Base-by-base conservation (phyloP, 2,329 filamentous ascomycete genomes). In the Paecilomyces formosus region DNA sequence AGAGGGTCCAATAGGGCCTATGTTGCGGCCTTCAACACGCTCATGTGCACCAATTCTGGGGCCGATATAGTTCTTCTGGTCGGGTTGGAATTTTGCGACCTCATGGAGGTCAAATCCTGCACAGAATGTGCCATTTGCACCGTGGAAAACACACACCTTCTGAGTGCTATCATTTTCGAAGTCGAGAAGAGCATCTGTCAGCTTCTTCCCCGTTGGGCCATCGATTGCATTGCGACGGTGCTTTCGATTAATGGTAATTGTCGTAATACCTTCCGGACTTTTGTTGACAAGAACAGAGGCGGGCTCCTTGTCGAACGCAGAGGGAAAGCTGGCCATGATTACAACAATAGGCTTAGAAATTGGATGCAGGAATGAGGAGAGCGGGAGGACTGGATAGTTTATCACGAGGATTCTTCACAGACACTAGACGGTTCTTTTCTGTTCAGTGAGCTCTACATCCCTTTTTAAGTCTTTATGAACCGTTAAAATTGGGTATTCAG, bases 231-330 rank as follows among this genome's bases (percentile, higher is more conserved):
- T 85, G 55, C 77, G 76, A 24, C 76, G 73, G 12, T 78, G 67
- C 0, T 73, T 72, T n/a, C 82, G 77, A 67, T 81, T 78, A 62
- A 85, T 77, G n/a, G 79, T 76, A 58, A 85, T 81, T n/a, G 75
- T 79, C 0, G 81, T 81, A 63, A 85, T 81, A 53, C 81, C 81
- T 15, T 64, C 61, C 8, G 58, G n/a, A 7, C 53, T 63, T 26
- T 60, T 64, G 12, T 54, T 61, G 35, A 64, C 30, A 8, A 35
- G 18, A 21, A 57, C 33, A 30, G 56, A 11, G 51, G 54, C 2
- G 26, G 52, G 52, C 26, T 54, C 52, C 9, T 52, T 21, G 49
- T 52, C 8, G 5, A 26, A 52, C 8, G 13, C 4, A 8, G 49
- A 26, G 9, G 24, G 49, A 15, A 12, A 52, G n/a, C 12, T 24